Base-by-base conservation (phyloP, 768 basidiomycete species). In the Boletus huronensis region DNA sequence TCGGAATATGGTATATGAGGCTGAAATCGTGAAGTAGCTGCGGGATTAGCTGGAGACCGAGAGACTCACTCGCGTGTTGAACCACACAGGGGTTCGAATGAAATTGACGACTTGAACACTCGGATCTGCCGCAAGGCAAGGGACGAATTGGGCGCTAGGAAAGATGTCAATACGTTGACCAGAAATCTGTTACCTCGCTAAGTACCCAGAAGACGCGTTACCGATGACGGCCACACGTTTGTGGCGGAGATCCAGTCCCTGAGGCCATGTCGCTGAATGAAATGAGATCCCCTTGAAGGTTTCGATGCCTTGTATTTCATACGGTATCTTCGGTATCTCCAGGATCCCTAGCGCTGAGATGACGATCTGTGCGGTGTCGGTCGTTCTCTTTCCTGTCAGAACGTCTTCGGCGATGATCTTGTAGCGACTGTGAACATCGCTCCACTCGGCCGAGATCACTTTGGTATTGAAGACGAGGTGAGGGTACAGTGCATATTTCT, bases 141-240 rank as follows among this genome's bases (percentile, higher is more conserved):
- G 83, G 19, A 85, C 71, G 45, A 85, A 76, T 63, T 88, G 87
- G 2, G 85, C 82, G 3, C 85, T 86, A 53, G 16, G 67, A 23
- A 32, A 19, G 38, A 36, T 43, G 29, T 58, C 32, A 64, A 26
- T 32, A 40, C 3, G 19, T 34, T 19, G 52, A 31, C 26, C 35
- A 40, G 19, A 40, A 53, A 31, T 17, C n/a, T 23, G 40, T 9
- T 36, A 8, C 19, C 35, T n/a, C 40, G 48, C 26, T 3, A 28
- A 76, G 57, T 63, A 84, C 77, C 79, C 86, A 32, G 82, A 83
- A 52, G 82, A 84, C 1, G 83, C 86, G 64, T 84, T 87, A 40
- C 85, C 85, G 58, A 87, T 78, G 14, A 70, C 57, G 17, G 55
- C 75, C 21, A 77, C 64, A 23, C 61, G 59, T 63, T 82, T 82